Percentiles rank a stretch among this genome's conserved stretches.
These are phyloP conservation scores for Colletotrichum nymphaeae DNA, from an alignment of 2,329 filamentous ascomycete species.

Conservation along the genomic window DNA sequence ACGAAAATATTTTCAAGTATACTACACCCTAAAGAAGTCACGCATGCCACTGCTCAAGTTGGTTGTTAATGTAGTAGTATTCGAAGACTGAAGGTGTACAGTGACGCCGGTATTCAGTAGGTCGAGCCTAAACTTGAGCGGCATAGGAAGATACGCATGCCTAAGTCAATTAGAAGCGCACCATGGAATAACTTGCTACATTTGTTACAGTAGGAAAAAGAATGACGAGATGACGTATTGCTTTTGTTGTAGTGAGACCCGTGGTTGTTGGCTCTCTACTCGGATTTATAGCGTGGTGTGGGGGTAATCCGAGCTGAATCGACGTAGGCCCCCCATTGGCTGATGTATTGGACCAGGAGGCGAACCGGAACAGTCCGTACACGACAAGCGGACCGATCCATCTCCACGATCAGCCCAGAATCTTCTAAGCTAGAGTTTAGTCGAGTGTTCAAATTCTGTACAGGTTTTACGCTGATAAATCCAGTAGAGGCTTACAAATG, in stretches of 20 bases:
- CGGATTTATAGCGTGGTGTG: not conserved
- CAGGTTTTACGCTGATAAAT: conserved; percentile 10
- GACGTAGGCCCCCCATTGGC: not conserved
- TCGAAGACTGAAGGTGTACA: no score
- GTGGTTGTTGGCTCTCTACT: no score
- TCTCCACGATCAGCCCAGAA: not conserved
- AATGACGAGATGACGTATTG: not conserved
- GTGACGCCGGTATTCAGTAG: no score
- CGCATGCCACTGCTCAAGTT: no score
- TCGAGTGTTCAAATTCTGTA: not conserved
- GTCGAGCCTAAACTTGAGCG: no score
- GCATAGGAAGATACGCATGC: no score
- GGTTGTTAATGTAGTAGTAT: no score
- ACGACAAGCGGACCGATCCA: not conserved
- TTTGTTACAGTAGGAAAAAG: not conserved
- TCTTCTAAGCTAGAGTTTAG: not conserved
- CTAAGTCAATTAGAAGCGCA: no score
- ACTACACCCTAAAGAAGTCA: no score
- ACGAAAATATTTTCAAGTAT: no score
- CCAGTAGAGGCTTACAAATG: not conserved
- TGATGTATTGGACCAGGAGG: not conserved
- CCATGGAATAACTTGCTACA: not conserved
- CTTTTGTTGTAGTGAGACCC: not conserved
- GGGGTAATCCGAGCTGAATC: conserved; percentile 2
- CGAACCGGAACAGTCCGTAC: not conserved